Percentiles rank a stretch among this genome's conserved stretches.
Evolutionary conservation across 2,329 filamentous ascomycete species (phyloP).

Genomic region (Epichloe sp.): DNA sequence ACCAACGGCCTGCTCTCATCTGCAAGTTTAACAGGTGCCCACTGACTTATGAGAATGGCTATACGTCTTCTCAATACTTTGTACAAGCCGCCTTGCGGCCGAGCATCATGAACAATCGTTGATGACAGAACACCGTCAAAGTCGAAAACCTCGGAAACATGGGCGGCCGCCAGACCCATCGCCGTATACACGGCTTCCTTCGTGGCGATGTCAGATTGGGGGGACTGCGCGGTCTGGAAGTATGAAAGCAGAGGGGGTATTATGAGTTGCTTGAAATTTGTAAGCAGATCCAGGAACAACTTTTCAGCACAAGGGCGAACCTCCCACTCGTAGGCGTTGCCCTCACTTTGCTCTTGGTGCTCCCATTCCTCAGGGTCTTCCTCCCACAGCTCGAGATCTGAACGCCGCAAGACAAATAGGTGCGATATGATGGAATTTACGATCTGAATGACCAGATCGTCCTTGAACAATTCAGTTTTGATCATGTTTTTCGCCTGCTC

Average conservation of each 20-base stretch:
- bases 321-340: conserved; percentile 83
- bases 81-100: conserved; percentile 46
- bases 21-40: conserved; percentile 68
- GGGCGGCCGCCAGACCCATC: conserved; percentile 71
- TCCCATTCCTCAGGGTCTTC: conserved; percentile 95
- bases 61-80: conserved; percentile 79
- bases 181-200: conserved; percentile 95
- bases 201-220: conserved; percentile 54
- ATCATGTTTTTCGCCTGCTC: conserved; percentile 54
- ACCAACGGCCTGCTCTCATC: conserved; percentile 57
- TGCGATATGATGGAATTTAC: conserved; percentile 75
- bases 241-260: conserved; percentile 69
- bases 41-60: conserved; percentile 78
- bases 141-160: conserved; percentile 61
- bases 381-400: conserved; percentile 84
- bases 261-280: conserved; percentile 74
- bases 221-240: conserved; percentile 63
- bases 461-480: conserved; percentile 60
- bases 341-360: conserved; percentile 70
- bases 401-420: conserved; percentile 75
- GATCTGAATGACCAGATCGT: conserved; percentile 65
- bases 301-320: conserved; percentile 88
- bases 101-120: conserved; percentile 67
- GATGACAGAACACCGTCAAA: conserved; percentile 69
- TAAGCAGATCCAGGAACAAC: conserved; percentile 80